A percentile compares a stretch with the other conserved stretches of the same genome.
Evolutionary conservation across 2,329 filamentous ascomycete species (phyloP).

Genomic region (Clarireedia monteithiana): DNA sequence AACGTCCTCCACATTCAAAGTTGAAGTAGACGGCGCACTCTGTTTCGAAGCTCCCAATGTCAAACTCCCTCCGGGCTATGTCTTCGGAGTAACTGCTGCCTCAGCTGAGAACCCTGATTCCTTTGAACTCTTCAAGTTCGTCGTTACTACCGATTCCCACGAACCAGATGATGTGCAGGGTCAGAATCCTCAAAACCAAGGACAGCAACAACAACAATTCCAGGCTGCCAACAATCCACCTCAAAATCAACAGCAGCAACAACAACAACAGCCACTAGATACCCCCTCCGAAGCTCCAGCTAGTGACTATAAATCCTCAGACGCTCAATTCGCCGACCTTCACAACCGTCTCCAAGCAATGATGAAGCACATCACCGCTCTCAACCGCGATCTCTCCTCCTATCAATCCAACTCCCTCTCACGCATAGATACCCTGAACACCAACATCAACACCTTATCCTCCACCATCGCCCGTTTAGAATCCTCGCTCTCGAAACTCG

Average conservation of each 20-base stretch:
- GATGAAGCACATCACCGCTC: conserved; percentile 57
- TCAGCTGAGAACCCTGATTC: conserved; percentile 89
- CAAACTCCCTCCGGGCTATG: conserved; percentile 69
- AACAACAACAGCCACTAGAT: conserved; percentile 27
- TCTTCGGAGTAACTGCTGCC: conserved; percentile 79
- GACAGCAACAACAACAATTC: conserved; percentile 11
- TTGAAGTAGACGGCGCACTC: conserved; percentile 68
- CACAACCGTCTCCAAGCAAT: conserved; percentile 74
- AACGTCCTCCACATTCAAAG: conserved; percentile 58
- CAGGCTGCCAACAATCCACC: conserved; percentile 16
- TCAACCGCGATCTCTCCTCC: conserved; percentile 49
- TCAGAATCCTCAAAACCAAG: conserved; percentile 14
- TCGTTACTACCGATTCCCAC: conserved; percentile 53
- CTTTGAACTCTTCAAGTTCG: conserved; percentile 86
- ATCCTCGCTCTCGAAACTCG: conserved; percentile 34
- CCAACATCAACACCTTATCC: conserved; percentile 7
- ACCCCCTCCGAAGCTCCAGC: conserved; percentile 34
- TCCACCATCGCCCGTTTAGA: conserved; percentile 13
- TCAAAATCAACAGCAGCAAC: conserved; percentile 30
- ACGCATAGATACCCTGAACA: conserved; percentile 13
- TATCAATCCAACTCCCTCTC: conserved; percentile 45
- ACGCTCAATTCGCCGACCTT: conserved; percentile 71
- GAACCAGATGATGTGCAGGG: conserved; percentile 24
- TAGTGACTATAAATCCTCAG: conserved; percentile 35
- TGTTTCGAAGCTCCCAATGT: conserved; percentile 85